Evolutionary conservation across 2,329 filamentous ascomycete genomes (phyloP), one percentile per base, ranked within the genome.

Genomic region (Apiospora marii): DNA sequence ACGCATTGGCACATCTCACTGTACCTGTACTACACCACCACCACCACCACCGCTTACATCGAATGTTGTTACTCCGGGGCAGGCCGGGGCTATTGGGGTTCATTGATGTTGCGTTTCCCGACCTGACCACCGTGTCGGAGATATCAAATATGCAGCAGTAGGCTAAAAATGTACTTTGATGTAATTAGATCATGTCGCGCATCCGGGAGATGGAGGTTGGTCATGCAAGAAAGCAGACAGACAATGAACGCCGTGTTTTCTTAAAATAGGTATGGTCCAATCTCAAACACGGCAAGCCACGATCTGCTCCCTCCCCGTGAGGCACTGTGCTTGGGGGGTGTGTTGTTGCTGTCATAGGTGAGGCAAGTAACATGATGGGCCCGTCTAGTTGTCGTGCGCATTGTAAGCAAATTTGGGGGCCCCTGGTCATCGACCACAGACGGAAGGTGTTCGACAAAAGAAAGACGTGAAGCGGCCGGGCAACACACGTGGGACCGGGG

Each of bases 281-380:
- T 64, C 58, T 64, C 58, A 64, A 64, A 64, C 58, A 64, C 41
- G 58, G 41, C 58, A 64, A 64, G 58, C 58, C 58, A 64, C 58
- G 58, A 64, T 64, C 58, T 34, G 34, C 30, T 64, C 58, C 58
- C 58, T 64, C 37, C 10, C 16, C 19, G n/a, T 19, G 34, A 37
- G 34, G 58, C 58, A 64, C 58, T 41, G 34, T 22, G 58, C 16
- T 37, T 41, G 58, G 58, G 30, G 58, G 41, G 58, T 64, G 58
- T 16, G 22, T 12, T 7, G 37, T 34, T 64, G 58, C 34, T 51
- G 58, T 64, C 34, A 41, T 64, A n/a, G 34, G 30, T 12, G 19
- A n/a, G 34, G 30, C 34, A 64, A 41, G 58, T 24, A 61, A n/a
- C 19, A 37, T 37, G 30, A 8, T 22, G 37, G 49, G 27, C 24